Conservation (phyloP, 805 yeast species). For the Brettanomyces bruxellensis region DNA sequence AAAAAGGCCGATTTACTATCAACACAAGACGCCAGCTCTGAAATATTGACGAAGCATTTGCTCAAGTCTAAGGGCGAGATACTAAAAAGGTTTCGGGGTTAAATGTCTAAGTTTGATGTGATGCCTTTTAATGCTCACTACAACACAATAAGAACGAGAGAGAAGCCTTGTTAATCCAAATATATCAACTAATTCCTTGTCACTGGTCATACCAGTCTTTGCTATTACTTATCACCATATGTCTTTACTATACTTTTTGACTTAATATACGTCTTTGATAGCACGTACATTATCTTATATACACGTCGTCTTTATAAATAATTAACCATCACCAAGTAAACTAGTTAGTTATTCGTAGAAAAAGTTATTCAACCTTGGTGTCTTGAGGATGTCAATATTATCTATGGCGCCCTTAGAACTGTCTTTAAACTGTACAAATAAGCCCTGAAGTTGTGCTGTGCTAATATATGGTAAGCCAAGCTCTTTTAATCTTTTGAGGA, state of each 20-base stretch:
- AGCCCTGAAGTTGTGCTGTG: constrained; percentile 92
- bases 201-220: background rate
- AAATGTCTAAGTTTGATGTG: background rate
- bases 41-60: constrained; percentile 33
- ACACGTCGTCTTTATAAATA: too few species aligned
- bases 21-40: constrained; percentile 31
- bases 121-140: too few species aligned
- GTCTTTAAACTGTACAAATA: constrained; percentile 85
- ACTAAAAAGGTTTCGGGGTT: constrained; percentile 18
- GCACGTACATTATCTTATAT: too few species aligned
- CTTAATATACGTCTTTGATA: too few species aligned
- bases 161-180: too few species aligned
- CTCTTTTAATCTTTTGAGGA: constrained; percentile 35
- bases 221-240: background rate
- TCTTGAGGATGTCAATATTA: constrained; percentile 43
- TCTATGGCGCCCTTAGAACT: constrained; percentile 68
- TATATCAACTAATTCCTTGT: too few species aligned
- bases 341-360: constrained; percentile 20
- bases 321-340: background rate
- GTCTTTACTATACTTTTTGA: too few species aligned
- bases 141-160: background rate
- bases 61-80: constrained; percentile 19
- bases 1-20: constrained; percentile 31
- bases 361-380: constrained; percentile 25
- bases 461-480: constrained; percentile 52